These are phyloP conservation scores for Phyllosticta citriasiana DNA, from an alignment of 2,329 filamentous ascomycete species.

Conservation along the genomic window DNA sequence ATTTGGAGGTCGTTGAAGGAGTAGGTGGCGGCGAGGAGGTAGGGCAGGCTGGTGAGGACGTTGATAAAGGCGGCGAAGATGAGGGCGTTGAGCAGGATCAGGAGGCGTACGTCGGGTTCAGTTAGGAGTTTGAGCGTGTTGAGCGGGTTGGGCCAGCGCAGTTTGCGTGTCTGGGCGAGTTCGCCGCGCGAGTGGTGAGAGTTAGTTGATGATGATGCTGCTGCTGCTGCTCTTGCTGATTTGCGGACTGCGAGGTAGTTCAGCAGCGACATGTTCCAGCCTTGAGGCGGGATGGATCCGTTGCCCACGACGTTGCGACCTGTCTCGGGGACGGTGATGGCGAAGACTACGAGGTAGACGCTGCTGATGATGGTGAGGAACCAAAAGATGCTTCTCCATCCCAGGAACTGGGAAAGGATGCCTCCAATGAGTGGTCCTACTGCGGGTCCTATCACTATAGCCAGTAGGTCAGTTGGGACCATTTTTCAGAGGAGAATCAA, in stretches of 20 bases:
- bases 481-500: constrained; percentile 11
- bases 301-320: constrained; percentile 24
- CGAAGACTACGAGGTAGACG: constrained; percentile 23
- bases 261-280: constrained; percentile 19
- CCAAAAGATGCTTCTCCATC: constrained; percentile 33
- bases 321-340: constrained; percentile 32
- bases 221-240: not conserved
- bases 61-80: constrained; percentile 40
- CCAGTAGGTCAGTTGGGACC: not conserved
- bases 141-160: constrained; percentile 37
- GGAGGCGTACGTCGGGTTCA: constrained; percentile 31
- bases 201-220: not conserved
- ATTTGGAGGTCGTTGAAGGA: constrained; percentile 39
- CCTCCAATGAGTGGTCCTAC: constrained; percentile 29
- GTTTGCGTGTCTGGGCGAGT: constrained; percentile 21
- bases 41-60: constrained; percentile 30
- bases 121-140: constrained; percentile 29
- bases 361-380: constrained; percentile 32
- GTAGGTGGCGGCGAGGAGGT: constrained; percentile 37
- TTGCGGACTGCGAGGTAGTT: constrained; percentile 21
- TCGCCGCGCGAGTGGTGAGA: constrained; percentile 15
- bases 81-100: constrained; percentile 25
- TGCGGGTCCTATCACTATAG: constrained; percentile 18
- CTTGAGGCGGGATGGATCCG: constrained; percentile 17
- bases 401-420: constrained; percentile 23